Evolutionary conservation across 495 filamentous ascomycete species (phyloP).

Genomic region (Aspergillus cristatus): DNA sequence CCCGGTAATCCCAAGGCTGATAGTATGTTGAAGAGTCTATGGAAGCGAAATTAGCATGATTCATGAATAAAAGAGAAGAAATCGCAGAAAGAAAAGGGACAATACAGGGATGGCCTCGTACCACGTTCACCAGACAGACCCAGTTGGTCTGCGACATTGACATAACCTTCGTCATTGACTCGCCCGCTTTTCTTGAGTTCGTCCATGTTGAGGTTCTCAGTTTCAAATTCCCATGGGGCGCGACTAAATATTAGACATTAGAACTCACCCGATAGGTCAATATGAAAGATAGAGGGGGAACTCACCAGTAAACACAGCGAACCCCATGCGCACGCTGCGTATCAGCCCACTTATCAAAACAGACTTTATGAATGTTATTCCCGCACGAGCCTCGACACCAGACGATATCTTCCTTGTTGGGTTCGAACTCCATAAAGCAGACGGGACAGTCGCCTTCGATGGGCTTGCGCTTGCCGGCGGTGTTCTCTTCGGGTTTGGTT

Average conservation of each 20-base stretch:
- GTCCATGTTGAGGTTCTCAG: slow-evolving; percentile 35
- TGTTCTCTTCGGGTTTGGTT: slow-evolving; percentile 9
- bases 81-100: slow-evolving; percentile 1
- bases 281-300: neutral
- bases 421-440: slow-evolving; percentile 61
- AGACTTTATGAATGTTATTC: slow-evolving; percentile 67
- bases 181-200: slow-evolving; percentile 28
- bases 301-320: slow-evolving; percentile 58
- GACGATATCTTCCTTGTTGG: slow-evolving; percentile 46
- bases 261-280: too few species aligned
- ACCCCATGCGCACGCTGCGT: slow-evolving; percentile 45
- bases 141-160: slow-evolving; percentile 55
- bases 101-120: slow-evolving; percentile 28
- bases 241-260: slow-evolving; percentile 30
- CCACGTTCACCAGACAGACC: slow-evolving; percentile 49
- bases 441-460: slow-evolving; percentile 73
- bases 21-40: slow-evolving; percentile 38
- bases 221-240: slow-evolving; percentile 50
- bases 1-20: slow-evolving; percentile 26
- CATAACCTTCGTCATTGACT: slow-evolving; percentile 49
- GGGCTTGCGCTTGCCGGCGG: slow-evolving; percentile 46
- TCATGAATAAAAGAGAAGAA: too few species aligned
- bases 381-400: slow-evolving; percentile 69
- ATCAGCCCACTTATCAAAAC: slow-evolving; percentile 62
- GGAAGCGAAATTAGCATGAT: too few species aligned